phyloP scores from a whole-genome alignment of 2,329 filamentous ascomycete species.

The Phialophora chinensis region DNA sequence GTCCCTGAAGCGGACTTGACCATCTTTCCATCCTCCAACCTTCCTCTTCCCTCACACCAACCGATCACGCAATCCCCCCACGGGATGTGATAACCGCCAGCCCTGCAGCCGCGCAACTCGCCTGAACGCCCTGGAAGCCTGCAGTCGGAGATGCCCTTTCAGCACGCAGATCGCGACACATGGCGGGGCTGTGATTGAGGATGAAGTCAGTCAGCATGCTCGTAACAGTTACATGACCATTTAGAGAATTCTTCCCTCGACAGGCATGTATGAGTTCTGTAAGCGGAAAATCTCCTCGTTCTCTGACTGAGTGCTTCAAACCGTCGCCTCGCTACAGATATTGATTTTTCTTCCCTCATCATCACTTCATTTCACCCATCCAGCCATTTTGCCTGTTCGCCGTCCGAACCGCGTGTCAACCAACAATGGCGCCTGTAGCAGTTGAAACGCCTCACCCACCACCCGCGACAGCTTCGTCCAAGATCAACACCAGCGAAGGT shows the following conservation, averaged over 20 bases:
- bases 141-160: constrained; percentile 23
- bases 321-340: no score
- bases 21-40: constrained; percentile 4
- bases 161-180: constrained; percentile 7
- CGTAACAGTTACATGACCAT: neutral
- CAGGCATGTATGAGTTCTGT: neutral
- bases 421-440: constrained; percentile 30
- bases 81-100: constrained; percentile 29
- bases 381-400: neutral
- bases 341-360: no score
- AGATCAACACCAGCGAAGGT: constrained; percentile 8
- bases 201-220: constrained; percentile 17
- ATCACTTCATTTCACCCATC: neutral
- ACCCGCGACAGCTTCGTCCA: constrained; percentile 1
- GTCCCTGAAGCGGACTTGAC: constrained; percentile 10
- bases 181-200: constrained; percentile 5
- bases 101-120: constrained; percentile 13
- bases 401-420: neutral
- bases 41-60: neutral
- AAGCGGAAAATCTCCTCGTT: neutral
- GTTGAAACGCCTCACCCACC: constrained; percentile 20
- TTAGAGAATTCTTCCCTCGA: neutral
- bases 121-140: neutral
- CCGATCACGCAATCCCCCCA: constrained; percentile 36
- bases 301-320: neutral